Conservation (phyloP, 208 protist genomes). For the Trypanosoma avium region DNA sequence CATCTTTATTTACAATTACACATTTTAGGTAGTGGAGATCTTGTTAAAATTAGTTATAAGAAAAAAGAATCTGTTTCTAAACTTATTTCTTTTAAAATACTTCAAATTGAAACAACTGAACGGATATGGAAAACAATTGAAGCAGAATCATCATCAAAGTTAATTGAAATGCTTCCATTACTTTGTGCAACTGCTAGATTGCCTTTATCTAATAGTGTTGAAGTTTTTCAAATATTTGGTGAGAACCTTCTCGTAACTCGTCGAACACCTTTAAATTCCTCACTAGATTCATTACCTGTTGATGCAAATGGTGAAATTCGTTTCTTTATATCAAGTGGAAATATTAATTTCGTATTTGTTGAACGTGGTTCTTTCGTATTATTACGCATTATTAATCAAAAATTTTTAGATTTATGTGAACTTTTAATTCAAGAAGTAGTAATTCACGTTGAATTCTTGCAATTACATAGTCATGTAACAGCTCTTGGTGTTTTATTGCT, state of each 20-base stretch:
- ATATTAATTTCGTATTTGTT: slow-evolving; percentile 65
- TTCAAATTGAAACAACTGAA: slow-evolving; percentile 34
- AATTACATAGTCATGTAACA: slow-evolving; percentile 57
- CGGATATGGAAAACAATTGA: slow-evolving; percentile 38
- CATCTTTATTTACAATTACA: slow-evolving; percentile 82
- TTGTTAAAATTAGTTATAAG: slow-evolving; percentile 29
- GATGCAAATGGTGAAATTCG: slow-evolving; percentile 44
- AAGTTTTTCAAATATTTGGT: slow-evolving; percentile 77
- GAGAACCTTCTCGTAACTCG: slow-evolving; percentile 52
- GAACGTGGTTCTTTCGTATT: slow-evolving; percentile 63
- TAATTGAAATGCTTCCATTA: slow-evolving; percentile 43
- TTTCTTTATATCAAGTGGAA: slow-evolving; percentile 59
- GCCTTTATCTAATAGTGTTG: slow-evolving; percentile 39
- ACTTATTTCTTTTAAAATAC: slow-evolving; percentile 34
- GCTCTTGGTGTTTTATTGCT: slow-evolving; percentile 63
- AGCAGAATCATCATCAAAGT: slow-evolving; percentile 22
- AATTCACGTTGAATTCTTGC: slow-evolving; percentile 81
- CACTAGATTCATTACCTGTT: slow-evolving; percentile 37
- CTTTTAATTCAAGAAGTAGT: slow-evolving; percentile 71
- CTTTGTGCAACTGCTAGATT: slow-evolving; percentile 51
- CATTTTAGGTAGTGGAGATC: slow-evolving; percentile 50
- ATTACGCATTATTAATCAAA: slow-evolving; percentile 64
- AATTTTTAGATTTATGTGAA: slow-evolving; percentile 71
- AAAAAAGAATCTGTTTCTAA: slow-evolving; percentile 11
- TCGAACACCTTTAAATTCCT: slow-evolving; percentile 31